Percentiles rank a stretch among this genome's conserved stretches.
Conservation (phyloP, 2,329 filamentous ascomycete genomes). For the Colletotrichum cereale region DNA sequence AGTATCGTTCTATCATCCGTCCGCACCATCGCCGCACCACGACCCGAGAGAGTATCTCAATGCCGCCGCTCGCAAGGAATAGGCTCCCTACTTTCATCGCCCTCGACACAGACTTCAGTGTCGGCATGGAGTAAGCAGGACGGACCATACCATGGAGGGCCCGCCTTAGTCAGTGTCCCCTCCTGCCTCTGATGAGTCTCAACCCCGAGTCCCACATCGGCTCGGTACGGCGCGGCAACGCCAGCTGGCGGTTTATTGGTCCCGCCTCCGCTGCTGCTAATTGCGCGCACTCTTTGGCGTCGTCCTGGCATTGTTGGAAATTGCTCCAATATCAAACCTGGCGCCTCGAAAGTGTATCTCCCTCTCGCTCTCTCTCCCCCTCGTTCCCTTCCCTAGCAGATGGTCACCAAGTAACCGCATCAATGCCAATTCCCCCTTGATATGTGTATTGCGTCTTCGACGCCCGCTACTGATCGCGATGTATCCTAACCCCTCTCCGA, state of each 20-base stretch:
- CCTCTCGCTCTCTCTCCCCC: not conserved
- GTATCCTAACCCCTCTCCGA: not conserved
- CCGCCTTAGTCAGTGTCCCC: conserved; percentile 1
- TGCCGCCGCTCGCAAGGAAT: not conserved
- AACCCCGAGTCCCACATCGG: conserved; percentile 14
- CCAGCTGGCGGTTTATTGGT: not conserved
- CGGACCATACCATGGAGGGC: not conserved
- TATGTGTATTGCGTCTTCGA: not conserved
- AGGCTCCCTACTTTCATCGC: not conserved
- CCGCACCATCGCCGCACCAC: conserved; percentile 10
- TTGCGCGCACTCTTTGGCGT: too few species aligned
- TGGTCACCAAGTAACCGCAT: not conserved
- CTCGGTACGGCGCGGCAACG: conserved; percentile 8
- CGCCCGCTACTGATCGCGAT: not conserved
- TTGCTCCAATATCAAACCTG: not conserved
- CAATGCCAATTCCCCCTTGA: not conserved
- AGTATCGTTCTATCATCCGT: conserved; percentile 35
- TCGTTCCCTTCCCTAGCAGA: not conserved
- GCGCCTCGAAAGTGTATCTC: not conserved
- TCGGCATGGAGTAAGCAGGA: not conserved
- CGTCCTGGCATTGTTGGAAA: not conserved
- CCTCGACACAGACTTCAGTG: not conserved
- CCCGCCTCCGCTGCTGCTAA: not conserved
- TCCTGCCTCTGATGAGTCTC: not conserved
- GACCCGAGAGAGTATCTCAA: not conserved